phyloP scores from a whole-genome alignment of 306 rosid genomes.

The Cicer chorassanicum region DNA sequence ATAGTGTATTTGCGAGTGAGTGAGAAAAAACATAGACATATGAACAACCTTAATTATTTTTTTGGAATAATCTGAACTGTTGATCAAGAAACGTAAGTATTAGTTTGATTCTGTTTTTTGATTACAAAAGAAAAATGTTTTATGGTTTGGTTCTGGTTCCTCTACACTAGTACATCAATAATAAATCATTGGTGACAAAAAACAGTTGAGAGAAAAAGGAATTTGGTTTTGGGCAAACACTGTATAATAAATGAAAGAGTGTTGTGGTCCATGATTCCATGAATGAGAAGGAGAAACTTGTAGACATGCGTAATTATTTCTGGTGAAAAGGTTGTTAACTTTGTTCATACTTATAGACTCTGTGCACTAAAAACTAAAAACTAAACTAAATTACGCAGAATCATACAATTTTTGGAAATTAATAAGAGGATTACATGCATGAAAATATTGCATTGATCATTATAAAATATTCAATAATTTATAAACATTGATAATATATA shows the following conservation, averaged over 20 bases:
- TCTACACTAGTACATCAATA: background rate
- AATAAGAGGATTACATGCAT: too few species aligned
- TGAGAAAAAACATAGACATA: too few species aligned
- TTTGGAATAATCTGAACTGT: slow-evolving; percentile 33
- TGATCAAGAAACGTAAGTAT: slow-evolving; percentile 6
- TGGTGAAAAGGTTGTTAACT: background rate
- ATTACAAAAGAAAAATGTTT: background rate
- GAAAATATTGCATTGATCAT: too few species aligned
- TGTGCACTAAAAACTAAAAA: too few species aligned
- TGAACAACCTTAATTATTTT: too few species aligned
- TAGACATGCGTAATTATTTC: slow-evolving; percentile 7
- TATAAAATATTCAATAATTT: too few species aligned
- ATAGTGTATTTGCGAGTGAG: too few species aligned
- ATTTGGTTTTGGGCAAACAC: slow-evolving; percentile 5
- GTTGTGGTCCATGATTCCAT: slow-evolving; percentile 31
- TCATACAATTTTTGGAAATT: too few species aligned
- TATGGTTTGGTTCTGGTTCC: background rate
- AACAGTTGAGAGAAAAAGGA: slow-evolving; percentile 33
- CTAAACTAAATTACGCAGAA: too few species aligned
- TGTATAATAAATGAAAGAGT: slow-evolving; percentile 41
- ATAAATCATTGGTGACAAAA: slow-evolving; percentile 22
- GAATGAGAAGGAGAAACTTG: slow-evolving; percentile 15
- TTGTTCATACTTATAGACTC: background rate
- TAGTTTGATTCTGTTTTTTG: background rate
- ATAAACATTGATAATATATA: too few species aligned